Percentiles rank a stretch among this genome's conserved stretches.
phyloP scores from a whole-genome alignment of 441 rosid genomes.

The Euphorbia celastroides region DNA sequence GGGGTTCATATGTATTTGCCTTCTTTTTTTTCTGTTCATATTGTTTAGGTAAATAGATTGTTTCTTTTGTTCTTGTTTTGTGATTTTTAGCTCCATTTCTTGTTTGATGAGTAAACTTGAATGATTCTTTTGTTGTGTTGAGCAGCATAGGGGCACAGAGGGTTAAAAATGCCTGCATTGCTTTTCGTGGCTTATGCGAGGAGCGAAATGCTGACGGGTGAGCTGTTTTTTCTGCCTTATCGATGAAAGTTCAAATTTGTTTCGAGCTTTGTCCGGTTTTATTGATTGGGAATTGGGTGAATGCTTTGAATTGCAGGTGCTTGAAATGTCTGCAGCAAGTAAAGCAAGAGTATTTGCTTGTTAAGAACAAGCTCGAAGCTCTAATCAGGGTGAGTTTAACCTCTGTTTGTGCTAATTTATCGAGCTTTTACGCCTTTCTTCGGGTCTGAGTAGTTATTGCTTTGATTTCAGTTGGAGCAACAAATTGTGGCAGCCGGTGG shows the following conservation, averaged over 20 bases:
- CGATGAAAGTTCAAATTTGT: no score
- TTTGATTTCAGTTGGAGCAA: constrained; percentile 64
- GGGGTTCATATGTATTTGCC: no score
- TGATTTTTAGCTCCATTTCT: not conserved
- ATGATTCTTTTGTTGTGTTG: constrained; percentile 12
- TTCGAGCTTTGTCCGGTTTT: not conserved
- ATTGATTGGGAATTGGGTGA: not conserved
- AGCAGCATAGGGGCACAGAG: constrained; percentile 91
- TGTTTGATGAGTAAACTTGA: constrained; percentile 10
- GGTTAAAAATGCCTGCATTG: constrained; percentile 75
- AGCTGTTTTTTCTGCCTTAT: no score
- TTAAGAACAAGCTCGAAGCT: no score
- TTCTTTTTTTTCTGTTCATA: not conserved
- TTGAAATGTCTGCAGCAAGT: constrained; percentile 75
- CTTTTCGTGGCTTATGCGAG: no score
- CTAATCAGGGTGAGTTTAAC: constrained; percentile 50
- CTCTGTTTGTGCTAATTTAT: constrained; percentile 1
- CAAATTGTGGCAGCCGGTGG: constrained; percentile 90
- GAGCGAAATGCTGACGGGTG: constrained; percentile 66
- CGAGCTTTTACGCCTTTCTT: not conserved
- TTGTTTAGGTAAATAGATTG: not conserved
- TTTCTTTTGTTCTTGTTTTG: no score
- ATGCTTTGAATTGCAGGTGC: constrained; percentile 45
- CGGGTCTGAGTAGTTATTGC: not conserved
- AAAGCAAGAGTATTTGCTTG: constrained; percentile 67